Evolutionary conservation across 2,329 filamentous ascomycete genomes (phyloP).

Genomic region (Grosmannia huntii): DNA sequence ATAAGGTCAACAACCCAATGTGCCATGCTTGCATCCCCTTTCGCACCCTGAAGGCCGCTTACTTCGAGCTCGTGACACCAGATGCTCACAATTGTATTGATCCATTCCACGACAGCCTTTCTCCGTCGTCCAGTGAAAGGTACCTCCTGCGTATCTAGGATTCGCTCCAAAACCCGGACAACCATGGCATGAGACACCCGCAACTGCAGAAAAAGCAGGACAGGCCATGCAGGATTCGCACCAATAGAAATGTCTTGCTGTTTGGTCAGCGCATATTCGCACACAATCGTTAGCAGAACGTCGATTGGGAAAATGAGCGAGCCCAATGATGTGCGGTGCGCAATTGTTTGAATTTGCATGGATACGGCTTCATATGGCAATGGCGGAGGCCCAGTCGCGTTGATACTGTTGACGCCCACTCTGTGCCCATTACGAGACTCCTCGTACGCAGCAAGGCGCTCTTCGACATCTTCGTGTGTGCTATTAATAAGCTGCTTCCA

Average conservation of each 20-base stretch:
- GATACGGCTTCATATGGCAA: conserved; percentile 61
- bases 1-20: conserved; percentile 37
- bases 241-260: conserved; percentile 45
- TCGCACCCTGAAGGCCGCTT: conserved; percentile 21
- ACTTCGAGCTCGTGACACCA: conserved; percentile 38
- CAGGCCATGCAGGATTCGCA: conserved; percentile 44
- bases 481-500: conserved; percentile 74
- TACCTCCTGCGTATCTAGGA: conserved; percentile 46
- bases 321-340: conserved; percentile 50
- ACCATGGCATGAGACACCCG: conserved; percentile 45
- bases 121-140: conserved; percentile 41
- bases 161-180: conserved; percentile 39
- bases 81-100: conserved; percentile 33
- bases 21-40: conserved; percentile 26
- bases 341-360: conserved; percentile 49
- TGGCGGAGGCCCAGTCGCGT: conserved; percentile 25
- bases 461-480: conserved; percentile 45
- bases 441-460: conserved; percentile 25
- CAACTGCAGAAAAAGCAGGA: conserved; percentile 41
- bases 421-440: conserved; percentile 20
- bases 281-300: conserved; percentile 47
- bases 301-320: conserved; percentile 54
- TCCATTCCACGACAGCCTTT: conserved; percentile 41
- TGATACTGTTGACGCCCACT: conserved; percentile 10
- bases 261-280: conserved; percentile 46